A percentile compares a stretch with the other conserved stretches of the same genome.
These are phyloP conservation scores for Pythium phragmiticola DNA, from an alignment of 352 stramenopile species.

Conservation along the genomic window DNA sequence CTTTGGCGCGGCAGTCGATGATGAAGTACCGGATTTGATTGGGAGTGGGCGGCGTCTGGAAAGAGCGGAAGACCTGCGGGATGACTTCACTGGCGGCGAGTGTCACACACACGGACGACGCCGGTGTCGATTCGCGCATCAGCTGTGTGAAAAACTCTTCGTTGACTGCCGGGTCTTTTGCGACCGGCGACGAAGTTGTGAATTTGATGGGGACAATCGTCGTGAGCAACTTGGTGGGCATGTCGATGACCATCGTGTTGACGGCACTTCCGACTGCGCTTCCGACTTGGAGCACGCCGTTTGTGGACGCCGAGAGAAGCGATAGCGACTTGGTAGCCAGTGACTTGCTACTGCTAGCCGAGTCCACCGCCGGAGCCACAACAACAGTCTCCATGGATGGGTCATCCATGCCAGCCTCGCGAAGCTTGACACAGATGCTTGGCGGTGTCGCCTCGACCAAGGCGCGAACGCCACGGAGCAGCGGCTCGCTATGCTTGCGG, in stretches of 20 bases:
- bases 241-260: constrained; percentile 55
- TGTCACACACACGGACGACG: constrained; percentile 51
- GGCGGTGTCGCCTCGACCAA: constrained; percentile 67
- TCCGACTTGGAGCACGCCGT: constrained; percentile 46
- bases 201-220: constrained; percentile 36
- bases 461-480: constrained; percentile 42
- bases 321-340: constrained; percentile 39
- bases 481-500: constrained; percentile 24
- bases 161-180: constrained; percentile 31
- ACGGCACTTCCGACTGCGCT: constrained; percentile 21
- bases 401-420: constrained; percentile 31
- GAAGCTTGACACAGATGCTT: constrained; percentile 55
- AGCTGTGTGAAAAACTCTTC: constrained; percentile 62
- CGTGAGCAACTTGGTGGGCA: constrained; percentile 65
- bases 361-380: not conserved
- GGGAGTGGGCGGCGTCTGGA: constrained; percentile 38
- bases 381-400: not conserved
- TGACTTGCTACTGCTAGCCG: not conserved
- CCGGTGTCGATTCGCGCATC: constrained; percentile 41
- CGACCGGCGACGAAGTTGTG: constrained; percentile 1
- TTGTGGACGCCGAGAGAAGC: constrained; percentile 63
- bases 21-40: constrained; percentile 73
- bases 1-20: constrained; percentile 60
- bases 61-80: constrained; percentile 66
- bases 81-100: constrained; percentile 65